Evolutionary conservation across 768 basidiomycete species (phyloP).

Genomic region (Lactarius sp.): DNA sequence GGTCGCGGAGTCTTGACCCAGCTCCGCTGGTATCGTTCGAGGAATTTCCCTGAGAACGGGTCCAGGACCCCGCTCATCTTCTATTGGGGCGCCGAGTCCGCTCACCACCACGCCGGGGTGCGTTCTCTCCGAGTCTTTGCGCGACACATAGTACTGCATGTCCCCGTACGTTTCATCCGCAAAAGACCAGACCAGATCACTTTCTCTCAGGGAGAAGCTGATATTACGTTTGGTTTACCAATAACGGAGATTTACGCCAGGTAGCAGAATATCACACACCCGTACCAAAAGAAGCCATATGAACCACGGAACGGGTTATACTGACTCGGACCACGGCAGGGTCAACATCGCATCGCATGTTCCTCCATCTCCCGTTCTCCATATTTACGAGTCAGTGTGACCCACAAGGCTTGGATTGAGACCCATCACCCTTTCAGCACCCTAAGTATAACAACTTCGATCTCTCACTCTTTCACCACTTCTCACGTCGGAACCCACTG

Average conservation of each 20-base stretch:
- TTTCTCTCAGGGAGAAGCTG: neutral
- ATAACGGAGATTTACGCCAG: constrained; percentile 5
- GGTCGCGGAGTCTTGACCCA: neutral
- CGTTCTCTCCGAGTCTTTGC: neutral
- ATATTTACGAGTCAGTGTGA: neutral
- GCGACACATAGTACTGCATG: neutral
- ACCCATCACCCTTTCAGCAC: neutral
- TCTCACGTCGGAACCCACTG: neutral
- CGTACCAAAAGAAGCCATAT: constrained; percentile 14
- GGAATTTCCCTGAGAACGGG: neutral
- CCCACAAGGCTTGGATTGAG: neutral
- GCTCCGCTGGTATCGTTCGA: neutral
- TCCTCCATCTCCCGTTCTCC: neutral
- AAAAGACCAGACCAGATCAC: neutral
- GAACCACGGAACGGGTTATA: constrained; percentile 5
- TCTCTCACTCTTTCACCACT: neutral
- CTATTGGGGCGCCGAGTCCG: neutral
- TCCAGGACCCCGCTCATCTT: neutral
- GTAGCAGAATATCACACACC: neutral
- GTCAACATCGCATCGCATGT: neutral
- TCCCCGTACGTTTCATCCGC: neutral
- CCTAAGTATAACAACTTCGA: neutral
- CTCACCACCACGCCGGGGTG: neutral
- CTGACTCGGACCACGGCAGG: neutral
- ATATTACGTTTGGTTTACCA: constrained; percentile 7